Evolutionary conservation across 441 rosid species (phyloP).

Genomic region (Gossypium schwendimanii): DNA sequence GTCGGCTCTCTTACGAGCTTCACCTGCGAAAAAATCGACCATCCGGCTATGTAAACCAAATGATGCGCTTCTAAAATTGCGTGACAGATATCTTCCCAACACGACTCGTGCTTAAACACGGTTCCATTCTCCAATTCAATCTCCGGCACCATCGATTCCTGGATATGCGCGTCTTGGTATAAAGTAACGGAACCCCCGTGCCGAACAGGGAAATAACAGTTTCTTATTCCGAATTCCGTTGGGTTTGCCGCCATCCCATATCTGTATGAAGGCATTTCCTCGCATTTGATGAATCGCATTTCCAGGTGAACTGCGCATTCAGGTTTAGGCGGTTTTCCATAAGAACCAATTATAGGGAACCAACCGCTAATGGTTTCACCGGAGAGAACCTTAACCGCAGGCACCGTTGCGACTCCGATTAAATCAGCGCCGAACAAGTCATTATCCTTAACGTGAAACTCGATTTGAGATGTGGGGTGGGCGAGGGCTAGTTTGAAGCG

Average conservation of each 20-base stretch:
- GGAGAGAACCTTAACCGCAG: conserved; percentile 28
- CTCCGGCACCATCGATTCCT: conserved; percentile 35
- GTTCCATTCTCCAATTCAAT: conserved; percentile 55
- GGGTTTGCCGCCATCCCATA: conserved; percentile 40
- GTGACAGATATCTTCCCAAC: conserved; percentile 89
- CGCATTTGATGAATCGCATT: conserved; percentile 47
- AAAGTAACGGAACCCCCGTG: conserved; percentile 52
- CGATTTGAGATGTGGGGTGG: conserved; percentile 51
- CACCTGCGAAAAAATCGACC: conserved; percentile 69
- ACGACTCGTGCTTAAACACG: conserved; percentile 36
- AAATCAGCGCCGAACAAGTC: conserved; percentile 74
- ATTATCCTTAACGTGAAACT: conserved; percentile 65
- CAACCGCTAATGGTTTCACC: conserved; percentile 53
- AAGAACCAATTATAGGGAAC: conserved; percentile 44
- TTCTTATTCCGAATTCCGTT: conserved; percentile 24
- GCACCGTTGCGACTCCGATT: conserved; percentile 52
- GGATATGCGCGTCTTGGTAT: conserved; percentile 75
- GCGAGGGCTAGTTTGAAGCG: conserved; percentile 61
- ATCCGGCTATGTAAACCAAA: conserved; percentile 63
- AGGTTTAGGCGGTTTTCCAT: conserved; percentile 61
- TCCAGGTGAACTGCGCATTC: conserved; percentile 50
- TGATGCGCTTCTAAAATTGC: conserved; percentile 80
- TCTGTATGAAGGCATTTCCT: conserved; percentile 32
- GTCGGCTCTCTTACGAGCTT: conserved; percentile 63
- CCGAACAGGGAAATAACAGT: conserved; percentile 67